Conservation (phyloP, 192 early-diverging fungal genomes). For the Coemansia sp. region DNA sequence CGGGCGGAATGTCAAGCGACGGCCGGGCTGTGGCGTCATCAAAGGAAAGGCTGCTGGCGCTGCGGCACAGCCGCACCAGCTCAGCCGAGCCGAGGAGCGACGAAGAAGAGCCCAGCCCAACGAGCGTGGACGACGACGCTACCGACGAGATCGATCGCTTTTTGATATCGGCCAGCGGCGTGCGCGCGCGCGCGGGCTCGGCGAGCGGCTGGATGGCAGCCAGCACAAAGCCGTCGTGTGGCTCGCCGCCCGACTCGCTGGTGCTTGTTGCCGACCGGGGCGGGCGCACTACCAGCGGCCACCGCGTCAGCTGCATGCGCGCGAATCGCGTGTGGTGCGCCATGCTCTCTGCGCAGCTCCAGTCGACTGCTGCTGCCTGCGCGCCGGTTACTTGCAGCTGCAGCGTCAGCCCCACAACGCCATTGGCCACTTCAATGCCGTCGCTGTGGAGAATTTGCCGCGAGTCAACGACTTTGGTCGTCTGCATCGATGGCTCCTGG, state of each 20-base stretch:
- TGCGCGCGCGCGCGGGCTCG: slow-evolving; percentile 38
- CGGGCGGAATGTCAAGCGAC: slow-evolving; percentile 20
- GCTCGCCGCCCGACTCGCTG: slow-evolving; percentile 19
- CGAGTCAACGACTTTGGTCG: background rate
- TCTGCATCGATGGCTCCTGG: background rate
- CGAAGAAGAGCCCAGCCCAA: slow-evolving; percentile 23
- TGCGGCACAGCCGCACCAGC: slow-evolving; percentile 37
- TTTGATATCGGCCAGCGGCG: slow-evolving; percentile 10
- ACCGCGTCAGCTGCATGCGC: slow-evolving; percentile 47
- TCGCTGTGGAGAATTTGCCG: slow-evolving; percentile 30
- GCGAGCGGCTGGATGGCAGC: slow-evolving; percentile 45
- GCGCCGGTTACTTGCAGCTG: slow-evolving; percentile 42
- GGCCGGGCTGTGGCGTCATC: slow-evolving; percentile 43
- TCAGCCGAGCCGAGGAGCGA: slow-evolving; percentile 25
- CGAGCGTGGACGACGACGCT: slow-evolving; percentile 34
- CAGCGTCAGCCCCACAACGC: slow-evolving; percentile 47
- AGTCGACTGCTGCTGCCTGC: slow-evolving; percentile 21
- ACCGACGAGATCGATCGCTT: slow-evolving; percentile 52
- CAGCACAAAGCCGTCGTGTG: slow-evolving; percentile 52
- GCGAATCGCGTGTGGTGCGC: slow-evolving; percentile 51
- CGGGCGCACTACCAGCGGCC: slow-evolving; percentile 41
- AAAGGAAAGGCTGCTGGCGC: slow-evolving; percentile 49
- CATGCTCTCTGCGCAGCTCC: slow-evolving; percentile 35
- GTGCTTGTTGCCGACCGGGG: background rate
- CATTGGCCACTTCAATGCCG: slow-evolving; percentile 53